phyloP scores from a whole-genome alignment of 345 rosid species.

The Anastatica hierochuntica region DNA sequence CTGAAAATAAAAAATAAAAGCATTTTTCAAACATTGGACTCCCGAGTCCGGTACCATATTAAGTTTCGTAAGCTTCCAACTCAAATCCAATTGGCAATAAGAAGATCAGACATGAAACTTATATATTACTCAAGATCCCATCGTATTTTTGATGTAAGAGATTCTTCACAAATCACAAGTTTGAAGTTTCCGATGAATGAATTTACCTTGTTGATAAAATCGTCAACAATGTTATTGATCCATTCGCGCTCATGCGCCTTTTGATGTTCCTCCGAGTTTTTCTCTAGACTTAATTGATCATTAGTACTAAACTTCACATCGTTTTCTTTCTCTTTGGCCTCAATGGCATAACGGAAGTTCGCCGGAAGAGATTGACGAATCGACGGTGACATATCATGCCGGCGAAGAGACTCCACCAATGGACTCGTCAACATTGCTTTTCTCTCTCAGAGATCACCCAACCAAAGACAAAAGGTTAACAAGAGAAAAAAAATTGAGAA shows the following conservation, averaged over 20 bases:
- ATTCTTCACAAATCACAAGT: background rate
- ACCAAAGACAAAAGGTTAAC: no score
- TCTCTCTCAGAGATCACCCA: background rate
- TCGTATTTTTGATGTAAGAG: no score
- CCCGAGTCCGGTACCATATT: no score
- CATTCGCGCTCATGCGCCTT: slow-evolving; percentile 23
- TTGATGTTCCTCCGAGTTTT: background rate
- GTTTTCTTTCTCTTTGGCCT: slow-evolving; percentile 31
- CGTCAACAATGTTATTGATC: slow-evolving; percentile 47
- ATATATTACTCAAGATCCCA: no score
- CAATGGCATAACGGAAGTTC: slow-evolving; percentile 20
- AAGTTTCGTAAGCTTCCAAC: no score
- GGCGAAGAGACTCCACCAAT: slow-evolving; percentile 49
- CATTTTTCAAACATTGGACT: no score
- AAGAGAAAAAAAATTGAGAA: no score
- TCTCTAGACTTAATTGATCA: background rate
- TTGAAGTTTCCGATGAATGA: background rate
- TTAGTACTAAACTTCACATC: slow-evolving; percentile 13
- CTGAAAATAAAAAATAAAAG: slow-evolving; percentile 35
- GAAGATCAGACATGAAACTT: no score
- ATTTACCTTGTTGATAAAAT: slow-evolving; percentile 61
- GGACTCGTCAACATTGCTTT: no score
- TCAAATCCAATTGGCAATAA: no score
- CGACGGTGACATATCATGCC: slow-evolving; percentile 45
- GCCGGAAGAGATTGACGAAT: slow-evolving; percentile 50